Conservation (phyloP, 208 protist genomes). For the Acanthamoeba castellanii region DNA sequence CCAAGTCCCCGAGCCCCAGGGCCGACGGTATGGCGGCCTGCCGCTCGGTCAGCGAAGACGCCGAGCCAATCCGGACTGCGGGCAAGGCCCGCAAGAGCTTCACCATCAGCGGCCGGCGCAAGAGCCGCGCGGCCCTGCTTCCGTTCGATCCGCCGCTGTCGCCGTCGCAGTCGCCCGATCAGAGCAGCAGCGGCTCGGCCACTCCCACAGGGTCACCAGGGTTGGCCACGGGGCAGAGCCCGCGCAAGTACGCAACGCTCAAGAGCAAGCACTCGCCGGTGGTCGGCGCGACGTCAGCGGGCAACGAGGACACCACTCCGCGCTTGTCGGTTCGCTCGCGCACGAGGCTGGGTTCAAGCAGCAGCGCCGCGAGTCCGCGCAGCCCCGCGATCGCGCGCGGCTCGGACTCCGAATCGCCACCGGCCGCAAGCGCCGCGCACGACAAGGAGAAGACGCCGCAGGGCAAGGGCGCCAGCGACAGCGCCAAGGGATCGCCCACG, state of each 20-base stretch:
- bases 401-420: not conserved
- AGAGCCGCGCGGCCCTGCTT: not conserved
- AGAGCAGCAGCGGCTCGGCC: not conserved
- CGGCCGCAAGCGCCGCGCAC: not conserved
- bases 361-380: not conserved
- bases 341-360: not conserved
- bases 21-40: not conserved
- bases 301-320: not conserved
- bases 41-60: constrained; percentile 6
- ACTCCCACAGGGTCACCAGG: not conserved
- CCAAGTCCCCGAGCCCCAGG: not conserved
- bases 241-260: constrained; percentile 10
- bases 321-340: not conserved
- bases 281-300: no score
- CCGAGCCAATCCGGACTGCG: no score
- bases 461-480: not conserved
- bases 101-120: constrained; percentile 35
- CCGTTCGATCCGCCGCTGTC: not conserved
- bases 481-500: not conserved
- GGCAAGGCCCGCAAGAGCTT: constrained; percentile 18
- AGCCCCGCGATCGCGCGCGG: not conserved
- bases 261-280: not conserved
- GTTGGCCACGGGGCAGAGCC: not conserved
- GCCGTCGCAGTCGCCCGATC: not conserved
- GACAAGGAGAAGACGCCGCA: not conserved